Conservation (phyloP, 2,329 filamentous ascomycete species). For the Colletotrichum costaricense region DNA sequence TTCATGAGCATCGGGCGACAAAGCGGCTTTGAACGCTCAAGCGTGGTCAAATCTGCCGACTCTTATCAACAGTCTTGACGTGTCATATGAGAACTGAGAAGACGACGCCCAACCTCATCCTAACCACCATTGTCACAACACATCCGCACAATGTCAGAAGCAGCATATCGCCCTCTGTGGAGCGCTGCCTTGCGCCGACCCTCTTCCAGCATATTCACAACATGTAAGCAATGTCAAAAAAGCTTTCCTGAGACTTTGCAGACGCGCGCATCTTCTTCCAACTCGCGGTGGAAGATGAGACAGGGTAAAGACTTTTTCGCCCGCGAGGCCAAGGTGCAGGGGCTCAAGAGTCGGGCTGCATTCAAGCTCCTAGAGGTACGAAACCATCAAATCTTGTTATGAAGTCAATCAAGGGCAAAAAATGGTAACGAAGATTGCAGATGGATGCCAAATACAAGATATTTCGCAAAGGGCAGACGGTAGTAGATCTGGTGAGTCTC, state of each 20-base stretch:
- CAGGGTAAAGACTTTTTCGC: slow-evolving; percentile 80
- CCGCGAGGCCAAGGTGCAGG: slow-evolving; percentile 79
- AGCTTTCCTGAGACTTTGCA: neutral
- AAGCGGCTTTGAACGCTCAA: neutral
- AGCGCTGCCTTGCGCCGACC: neutral
- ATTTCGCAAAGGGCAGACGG: slow-evolving; percentile 83
- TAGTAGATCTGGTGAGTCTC: slow-evolving; percentile 82
- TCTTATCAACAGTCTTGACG: neutral
- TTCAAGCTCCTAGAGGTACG: slow-evolving; percentile 90
- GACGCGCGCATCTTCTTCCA: slow-evolving; percentile 67
- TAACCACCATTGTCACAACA: neutral
- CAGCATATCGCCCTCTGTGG: slow-evolving; percentile 2
- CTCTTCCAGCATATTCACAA: too few species aligned
- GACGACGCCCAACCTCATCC: neutral
- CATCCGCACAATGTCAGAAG: slow-evolving; percentile 7
- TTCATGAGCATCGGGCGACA: neutral
- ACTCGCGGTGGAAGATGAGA: slow-evolving; percentile 81
- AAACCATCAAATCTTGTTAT: neutral
- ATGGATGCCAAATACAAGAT: slow-evolving; percentile 85
- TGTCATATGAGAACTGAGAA: neutral
- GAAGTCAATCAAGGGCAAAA: neutral
- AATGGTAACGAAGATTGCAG: slow-evolving; percentile 52
- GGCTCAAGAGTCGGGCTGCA: slow-evolving; percentile 89
- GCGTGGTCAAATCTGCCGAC: too few species aligned
- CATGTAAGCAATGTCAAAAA: neutral